These are phyloP conservation scores for Aspergillus aculeatus DNA, from an alignment of 2,329 filamentous ascomycete species.

Conservation along the genomic window DNA sequence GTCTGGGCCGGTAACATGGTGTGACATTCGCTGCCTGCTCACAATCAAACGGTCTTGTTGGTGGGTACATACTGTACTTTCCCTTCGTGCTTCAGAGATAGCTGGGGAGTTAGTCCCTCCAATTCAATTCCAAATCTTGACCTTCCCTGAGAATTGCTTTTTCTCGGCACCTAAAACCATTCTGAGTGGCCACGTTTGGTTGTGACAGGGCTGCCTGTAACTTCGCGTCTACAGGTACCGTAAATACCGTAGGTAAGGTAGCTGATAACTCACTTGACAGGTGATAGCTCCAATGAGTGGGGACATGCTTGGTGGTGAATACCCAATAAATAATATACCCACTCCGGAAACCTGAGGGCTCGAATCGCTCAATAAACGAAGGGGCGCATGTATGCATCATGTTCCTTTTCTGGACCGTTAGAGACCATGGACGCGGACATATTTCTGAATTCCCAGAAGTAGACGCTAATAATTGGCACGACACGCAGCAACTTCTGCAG, in stretches of 20 bases:
- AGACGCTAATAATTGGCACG: constrained; percentile 3
- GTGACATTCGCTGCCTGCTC: not conserved
- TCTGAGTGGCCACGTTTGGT: constrained; percentile 8
- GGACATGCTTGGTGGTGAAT: constrained; percentile 1
- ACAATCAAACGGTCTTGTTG: not conserved
- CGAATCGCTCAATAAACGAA: not conserved
- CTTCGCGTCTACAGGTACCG: not conserved
- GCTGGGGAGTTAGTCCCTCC: not conserved
- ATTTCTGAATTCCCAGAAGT: not conserved
- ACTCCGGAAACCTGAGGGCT: constrained; percentile 2
- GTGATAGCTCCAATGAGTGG: constrained; percentile 16
- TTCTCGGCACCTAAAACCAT: not conserved
- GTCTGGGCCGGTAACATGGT: constrained; percentile 6
- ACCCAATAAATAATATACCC: constrained; percentile 10
- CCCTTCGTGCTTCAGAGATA: not conserved
- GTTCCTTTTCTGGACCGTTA: constrained; percentile 3
- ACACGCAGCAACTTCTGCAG: not conserved
- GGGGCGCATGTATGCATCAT: constrained; percentile 2
- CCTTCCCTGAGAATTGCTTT: not conserved
- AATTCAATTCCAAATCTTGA: not conserved
- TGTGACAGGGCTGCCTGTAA: not conserved
- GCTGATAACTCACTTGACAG: constrained; percentile 16
- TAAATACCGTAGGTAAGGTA: not conserved
- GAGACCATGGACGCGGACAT: not conserved
- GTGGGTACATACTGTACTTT: constrained; percentile 1